Evolutionary conservation across 306 rosid genomes (phyloP).

Genomic region (Vigna trinervia): DNA sequence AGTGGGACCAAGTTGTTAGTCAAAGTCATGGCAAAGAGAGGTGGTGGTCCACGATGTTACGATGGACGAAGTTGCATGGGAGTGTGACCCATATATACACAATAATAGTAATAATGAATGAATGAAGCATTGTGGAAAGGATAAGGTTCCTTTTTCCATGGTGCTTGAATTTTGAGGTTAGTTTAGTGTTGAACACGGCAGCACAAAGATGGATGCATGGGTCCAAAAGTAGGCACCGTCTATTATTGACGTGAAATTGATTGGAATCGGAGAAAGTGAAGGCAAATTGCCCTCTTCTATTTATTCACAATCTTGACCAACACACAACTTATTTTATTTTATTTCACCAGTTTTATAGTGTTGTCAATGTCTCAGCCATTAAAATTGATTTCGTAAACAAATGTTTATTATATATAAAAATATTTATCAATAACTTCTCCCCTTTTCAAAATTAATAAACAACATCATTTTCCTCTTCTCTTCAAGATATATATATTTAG

Average conservation of each 20-base stretch:
- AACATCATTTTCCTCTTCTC: too few species aligned
- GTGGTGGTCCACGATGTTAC: constrained; percentile 39
- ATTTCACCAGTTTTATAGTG: neutral
- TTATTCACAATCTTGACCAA: constrained; percentile 44
- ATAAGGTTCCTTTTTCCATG: constrained; percentile 44
- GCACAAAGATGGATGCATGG: constrained; percentile 49
- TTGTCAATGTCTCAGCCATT: neutral
- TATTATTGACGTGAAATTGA: constrained; percentile 60
- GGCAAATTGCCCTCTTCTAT: constrained; percentile 44
- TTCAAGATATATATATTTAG: neutral
- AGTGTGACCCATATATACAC: constrained; percentile 30
- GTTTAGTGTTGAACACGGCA: constrained; percentile 76
- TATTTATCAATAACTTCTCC: neutral
- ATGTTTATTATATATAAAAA: neutral
- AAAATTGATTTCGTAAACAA: neutral
- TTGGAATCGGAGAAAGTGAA: constrained; percentile 45
- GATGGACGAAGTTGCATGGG: constrained; percentile 39
- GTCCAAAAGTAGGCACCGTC: constrained; percentile 96
- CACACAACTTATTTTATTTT: neutral
- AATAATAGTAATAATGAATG: neutral
- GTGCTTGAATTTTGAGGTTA: constrained; percentile 54
- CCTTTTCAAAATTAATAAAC: neutral
- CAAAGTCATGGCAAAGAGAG: constrained; percentile 28
- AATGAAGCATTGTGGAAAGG: constrained; percentile 39
- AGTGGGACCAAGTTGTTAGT: constrained; percentile 39